Evolutionary conservation across 139 green algal genomes (phyloP).

Genomic region (Raphidocelis subcapitata): DNA sequence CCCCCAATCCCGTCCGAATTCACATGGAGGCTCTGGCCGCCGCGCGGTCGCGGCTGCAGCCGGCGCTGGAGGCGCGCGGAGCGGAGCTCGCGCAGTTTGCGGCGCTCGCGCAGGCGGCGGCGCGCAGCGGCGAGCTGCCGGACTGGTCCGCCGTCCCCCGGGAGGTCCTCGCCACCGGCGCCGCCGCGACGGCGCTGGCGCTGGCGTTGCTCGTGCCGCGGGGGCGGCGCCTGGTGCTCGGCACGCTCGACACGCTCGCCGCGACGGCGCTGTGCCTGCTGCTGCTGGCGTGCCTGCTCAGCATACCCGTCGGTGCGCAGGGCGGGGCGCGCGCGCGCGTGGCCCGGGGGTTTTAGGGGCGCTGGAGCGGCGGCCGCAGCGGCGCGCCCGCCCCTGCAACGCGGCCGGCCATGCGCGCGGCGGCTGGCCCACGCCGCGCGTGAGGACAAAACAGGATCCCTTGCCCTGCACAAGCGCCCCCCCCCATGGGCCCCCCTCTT

Average conservation of each 20-base stretch:
- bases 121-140: background rate
- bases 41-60: background rate
- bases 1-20: background rate
- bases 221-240: background rate
- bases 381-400: no score
- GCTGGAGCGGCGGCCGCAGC: no score
- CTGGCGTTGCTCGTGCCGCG: background rate
- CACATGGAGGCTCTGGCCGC: background rate
- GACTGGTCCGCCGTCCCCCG: background rate
- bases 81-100: background rate
- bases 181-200: background rate
- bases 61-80: background rate
- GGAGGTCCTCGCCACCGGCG: background rate
- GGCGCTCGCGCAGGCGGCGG: background rate
- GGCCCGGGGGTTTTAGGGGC: no score
- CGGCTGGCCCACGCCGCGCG: no score
- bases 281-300: background rate
- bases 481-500: no score
- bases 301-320: background rate
- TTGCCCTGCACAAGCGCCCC: no score
- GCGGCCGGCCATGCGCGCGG: no score
- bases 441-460: no score
- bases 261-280: background rate
- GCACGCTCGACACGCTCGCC: background rate
- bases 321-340: no score